A percentile compares a stretch with the other conserved stretches of the same genome.
phyloP scores from a whole-genome alignment of 352 stramenopile species.

The Phytophthora aleatoria region DNA sequence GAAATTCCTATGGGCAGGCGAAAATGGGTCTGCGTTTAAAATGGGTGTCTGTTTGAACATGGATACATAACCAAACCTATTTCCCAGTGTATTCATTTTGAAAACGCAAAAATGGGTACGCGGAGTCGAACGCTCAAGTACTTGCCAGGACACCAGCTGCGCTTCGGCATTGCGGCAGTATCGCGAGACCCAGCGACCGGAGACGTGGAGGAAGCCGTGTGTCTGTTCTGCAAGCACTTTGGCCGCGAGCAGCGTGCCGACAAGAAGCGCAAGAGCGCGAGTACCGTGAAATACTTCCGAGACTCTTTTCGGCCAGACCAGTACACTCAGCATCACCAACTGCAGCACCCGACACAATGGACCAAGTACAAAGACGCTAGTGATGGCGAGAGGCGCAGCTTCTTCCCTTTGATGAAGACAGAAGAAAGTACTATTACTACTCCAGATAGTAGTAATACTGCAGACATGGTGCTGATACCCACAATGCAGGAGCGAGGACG shows the following conservation, averaged over 20 bases:
- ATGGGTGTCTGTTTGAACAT: not conserved
- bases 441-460: conserved; percentile 1
- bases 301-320: conserved; percentile 61
- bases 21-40: not conserved
- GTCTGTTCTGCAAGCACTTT: conserved; percentile 63
- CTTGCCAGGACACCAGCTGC: conserved; percentile 37
- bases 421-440: not conserved
- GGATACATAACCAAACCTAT: not conserved
- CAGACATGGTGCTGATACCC: conserved; percentile 11
- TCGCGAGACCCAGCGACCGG: conserved; percentile 36
- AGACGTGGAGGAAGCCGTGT: conserved; percentile 43
- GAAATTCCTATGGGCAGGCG: not conserved
- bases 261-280: conserved; percentile 48
- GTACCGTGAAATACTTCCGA: conserved; percentile 62
- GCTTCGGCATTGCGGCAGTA: conserved; percentile 48
- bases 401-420: conserved; percentile 35
- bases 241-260: conserved; percentile 50
- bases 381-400: conserved; percentile 43
- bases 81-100: not conserved
- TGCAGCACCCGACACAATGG: conserved; percentile 56
- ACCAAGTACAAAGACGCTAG: conserved; percentile 38
- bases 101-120: conserved; percentile 14
- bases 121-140: conserved; percentile 31
- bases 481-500: conserved; percentile 16
- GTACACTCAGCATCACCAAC: conserved; percentile 59